Evolutionary conservation across 257 asterid genomes (phyloP), one percentile per base, ranked within the genome.

Genomic region (Paulownia fortunei): DNA sequence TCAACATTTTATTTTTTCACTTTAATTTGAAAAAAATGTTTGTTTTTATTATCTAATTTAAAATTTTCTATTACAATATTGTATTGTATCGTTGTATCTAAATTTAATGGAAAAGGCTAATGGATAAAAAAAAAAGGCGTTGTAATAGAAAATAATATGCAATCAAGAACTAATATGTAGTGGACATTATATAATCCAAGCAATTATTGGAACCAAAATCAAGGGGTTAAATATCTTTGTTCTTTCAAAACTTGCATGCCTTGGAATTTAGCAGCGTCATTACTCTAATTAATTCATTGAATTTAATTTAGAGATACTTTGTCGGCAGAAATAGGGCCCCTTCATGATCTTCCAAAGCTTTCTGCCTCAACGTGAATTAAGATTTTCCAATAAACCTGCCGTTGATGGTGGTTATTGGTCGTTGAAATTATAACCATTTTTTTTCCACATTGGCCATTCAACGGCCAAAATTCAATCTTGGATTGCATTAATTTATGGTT

Each of bases 321-420:
- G 90, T 88, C 87, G 88, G 90, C 84, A 81, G 61, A 59, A 52
- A 74, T 56, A 46, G 87, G 87, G 85, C 80, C 87, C 70, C 77
- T 58, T 67, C 21, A 52, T 37, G 78, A 81, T 82, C 80, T 79
- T 79, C 61, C 61, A 62, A 68, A 78, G 63, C 68, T 83, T 51
- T 59, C 13, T 39, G 64, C 73, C 66, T 65, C 80, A 44, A 36
- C 39, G 18, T 42, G 6, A 75, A 74, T 75, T 47, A 80, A 83
- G 59, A 65, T 58, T 78, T 51, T 61, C 85, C 89, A 15, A 30
- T 26, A 74, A 86, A 74, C 54, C 80, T 59, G 87, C 90, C 88
- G 90, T 82, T 85, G 85, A 88, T 85, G 90, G 90, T 69, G 92
- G 95, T 89, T 88, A 78, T 78, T 77, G 82, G 80, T 89, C 83